phyloP scores from a whole-genome alignment of 2,329 filamentous ascomycete genomes.

The Arthrobotrys conoides region DNA sequence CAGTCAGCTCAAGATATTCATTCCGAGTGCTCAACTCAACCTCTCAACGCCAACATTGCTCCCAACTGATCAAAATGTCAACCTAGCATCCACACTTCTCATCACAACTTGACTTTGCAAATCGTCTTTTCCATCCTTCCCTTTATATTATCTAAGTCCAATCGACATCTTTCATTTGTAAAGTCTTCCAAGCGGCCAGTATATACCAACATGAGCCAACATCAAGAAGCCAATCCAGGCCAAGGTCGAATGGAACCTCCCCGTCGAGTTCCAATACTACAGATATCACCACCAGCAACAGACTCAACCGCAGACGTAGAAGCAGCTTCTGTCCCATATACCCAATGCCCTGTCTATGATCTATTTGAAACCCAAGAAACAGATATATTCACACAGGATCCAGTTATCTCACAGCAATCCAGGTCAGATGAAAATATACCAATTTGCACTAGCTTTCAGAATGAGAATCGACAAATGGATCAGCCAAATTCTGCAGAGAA shows the following conservation, averaged over 20 bases:
- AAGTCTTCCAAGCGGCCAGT: neutral
- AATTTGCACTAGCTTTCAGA: neutral
- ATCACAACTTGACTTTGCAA: neutral
- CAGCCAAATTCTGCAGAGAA: neutral
- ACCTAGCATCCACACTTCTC: neutral
- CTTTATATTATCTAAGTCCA: neutral
- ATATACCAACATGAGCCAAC: constrained; percentile 1
- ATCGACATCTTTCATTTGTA: neutral
- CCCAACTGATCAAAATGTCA: neutral
- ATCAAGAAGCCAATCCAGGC: neutral
- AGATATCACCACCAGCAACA: neutral
- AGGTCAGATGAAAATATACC: constrained; percentile 11
- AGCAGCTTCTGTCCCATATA: neutral
- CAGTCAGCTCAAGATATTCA: neutral
- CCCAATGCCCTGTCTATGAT: neutral
- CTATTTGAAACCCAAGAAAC: neutral
- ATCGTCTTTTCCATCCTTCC: neutral
- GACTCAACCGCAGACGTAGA: constrained; percentile 13
- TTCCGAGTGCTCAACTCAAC: neutral
- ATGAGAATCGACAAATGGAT: neutral
- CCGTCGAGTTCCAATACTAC: constrained; percentile 15
- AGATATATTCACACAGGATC: neutral
- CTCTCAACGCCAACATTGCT: neutral
- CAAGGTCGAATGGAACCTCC: neutral
- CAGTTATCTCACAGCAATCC: neutral